Conservation (phyloP, 2,329 filamentous ascomycete species). For the Alternaria gansuensis region DNA sequence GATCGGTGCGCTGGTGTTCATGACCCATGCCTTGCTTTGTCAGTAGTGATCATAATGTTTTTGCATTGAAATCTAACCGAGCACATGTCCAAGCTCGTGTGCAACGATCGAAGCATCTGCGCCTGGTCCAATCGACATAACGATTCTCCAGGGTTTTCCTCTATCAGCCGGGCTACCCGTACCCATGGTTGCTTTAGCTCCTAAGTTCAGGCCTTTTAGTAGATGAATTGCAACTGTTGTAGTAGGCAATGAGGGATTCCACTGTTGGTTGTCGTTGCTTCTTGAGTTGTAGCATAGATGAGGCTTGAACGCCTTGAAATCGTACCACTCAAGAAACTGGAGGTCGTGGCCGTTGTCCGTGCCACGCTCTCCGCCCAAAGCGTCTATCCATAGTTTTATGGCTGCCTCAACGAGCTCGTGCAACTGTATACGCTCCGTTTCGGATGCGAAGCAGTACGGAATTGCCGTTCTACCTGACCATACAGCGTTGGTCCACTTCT, state of each 20-base stretch:
- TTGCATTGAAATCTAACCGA: not conserved
- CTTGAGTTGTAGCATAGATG: not conserved
- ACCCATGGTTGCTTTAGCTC: not conserved
- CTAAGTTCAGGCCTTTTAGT: not conserved
- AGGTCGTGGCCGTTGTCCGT: not conserved
- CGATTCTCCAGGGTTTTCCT: constrained; percentile 1
- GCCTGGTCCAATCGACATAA: not conserved
- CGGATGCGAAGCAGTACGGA: not conserved
- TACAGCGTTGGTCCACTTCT: not conserved
- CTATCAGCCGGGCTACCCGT: not conserved
- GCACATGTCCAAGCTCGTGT: not conserved
- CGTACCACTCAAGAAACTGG: not conserved
- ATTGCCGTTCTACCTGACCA: not conserved
- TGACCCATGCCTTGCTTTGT: not conserved
- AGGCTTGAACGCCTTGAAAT: not conserved
- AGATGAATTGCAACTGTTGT: not conserved
- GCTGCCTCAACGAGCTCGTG: not conserved
- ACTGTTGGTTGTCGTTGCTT: not conserved
- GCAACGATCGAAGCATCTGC: not conserved
- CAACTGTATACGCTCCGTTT: not conserved
- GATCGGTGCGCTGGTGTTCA: not conserved
- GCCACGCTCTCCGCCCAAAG: not conserved
- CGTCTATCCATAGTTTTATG: not conserved
- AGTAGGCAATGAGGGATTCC: not conserved
- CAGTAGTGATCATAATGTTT: not conserved